Base-by-base conservation (phyloP, 1,284 basidiomycete genomes). In the Tetrapyrgos nigripes region DNA sequence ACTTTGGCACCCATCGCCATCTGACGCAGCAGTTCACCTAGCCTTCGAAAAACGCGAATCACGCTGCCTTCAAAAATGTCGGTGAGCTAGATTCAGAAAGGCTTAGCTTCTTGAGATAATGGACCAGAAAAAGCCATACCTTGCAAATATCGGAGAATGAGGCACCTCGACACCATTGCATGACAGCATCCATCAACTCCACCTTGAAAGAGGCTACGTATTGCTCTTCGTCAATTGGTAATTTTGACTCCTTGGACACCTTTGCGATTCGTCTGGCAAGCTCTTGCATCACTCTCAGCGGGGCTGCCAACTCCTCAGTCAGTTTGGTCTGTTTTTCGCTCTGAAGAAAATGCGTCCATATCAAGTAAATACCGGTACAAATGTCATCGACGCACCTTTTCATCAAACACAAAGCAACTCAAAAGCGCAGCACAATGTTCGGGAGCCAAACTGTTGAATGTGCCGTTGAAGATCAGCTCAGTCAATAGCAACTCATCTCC, bases 111-210 rank as follows among this genome's bases (percentile, higher is more conserved):
- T 52, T 40, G 35, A 45, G 3, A 23, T 19, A 24, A 29, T 57
- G 3, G 56, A 49, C 45, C 1, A 17, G 26, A 43, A 57, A 27
- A 24, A 33, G 8, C 50, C 85, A 50, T 55, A 93, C 94, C 86
- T 98, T 97, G 85, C 93, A 96, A 60, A 98, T 96, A 40, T 99
- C 96, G 1, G 92, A 81, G 76, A 99, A 99, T 31, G 93, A 93
- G n/a, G 94, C 93, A 1, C 97, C 97, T 31, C 94, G 88, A 77
- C 97, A 99, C 97, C 97, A 99, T 66, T 96, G 92, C 58, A 96
- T 83, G 21, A 99, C 97, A 4, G 92, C 92, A 66, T 98, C 97
- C 94, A 98, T 98, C 59, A 99, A 86, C 71, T 98, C 97, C 27
- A 98, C 94, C 75, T 98, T 98, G 88, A 99, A 99, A 17, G 90